Conservation (phyloP, 2,329 filamentous ascomycete species). For the Colletotrichum camelliae region DNA sequence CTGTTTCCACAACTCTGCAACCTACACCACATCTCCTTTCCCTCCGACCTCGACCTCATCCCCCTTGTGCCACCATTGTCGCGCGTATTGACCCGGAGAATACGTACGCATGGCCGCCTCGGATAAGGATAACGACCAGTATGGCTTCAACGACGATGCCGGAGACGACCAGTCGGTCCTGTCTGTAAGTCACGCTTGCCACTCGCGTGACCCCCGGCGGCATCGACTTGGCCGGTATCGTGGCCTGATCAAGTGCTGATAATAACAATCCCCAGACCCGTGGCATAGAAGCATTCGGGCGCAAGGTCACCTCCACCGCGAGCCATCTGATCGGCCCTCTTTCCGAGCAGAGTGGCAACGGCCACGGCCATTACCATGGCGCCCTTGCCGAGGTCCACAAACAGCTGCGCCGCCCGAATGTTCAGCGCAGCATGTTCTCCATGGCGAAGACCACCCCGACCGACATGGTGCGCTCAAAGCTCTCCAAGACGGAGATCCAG, state of each 20-base stretch:
- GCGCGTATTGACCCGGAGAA: constrained; percentile 12
- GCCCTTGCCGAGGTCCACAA: constrained; percentile 90
- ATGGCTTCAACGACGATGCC: constrained; percentile 52
- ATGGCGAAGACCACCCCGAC: constrained; percentile 91
- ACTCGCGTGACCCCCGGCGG: constrained; percentile 1
- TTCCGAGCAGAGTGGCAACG: constrained; percentile 53
- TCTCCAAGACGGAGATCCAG: constrained; percentile 91
- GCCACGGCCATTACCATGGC: constrained; percentile 69
- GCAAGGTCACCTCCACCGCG: constrained; percentile 94
- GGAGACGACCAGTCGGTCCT: constrained; percentile 55
- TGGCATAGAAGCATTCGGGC: constrained; percentile 88
- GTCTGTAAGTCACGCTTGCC: constrained; percentile 33
- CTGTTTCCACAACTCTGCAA: constrained; percentile 6
- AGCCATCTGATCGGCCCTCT: constrained; percentile 82
- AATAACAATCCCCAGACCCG: constrained; percentile 65
- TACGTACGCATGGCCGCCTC: constrained; percentile 43
- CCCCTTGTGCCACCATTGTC: constrained; percentile 16
- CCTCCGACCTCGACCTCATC: not conserved
- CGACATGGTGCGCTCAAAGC: constrained; percentile 88
- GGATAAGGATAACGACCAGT: constrained; percentile 46
- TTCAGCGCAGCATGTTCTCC: constrained; percentile 90
- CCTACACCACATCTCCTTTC: not conserved
- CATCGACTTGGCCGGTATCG: constrained; percentile 18
- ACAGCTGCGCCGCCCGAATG: constrained; percentile 80
- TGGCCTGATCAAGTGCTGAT: constrained; percentile 10